A percentile compares a stretch with the other conserved stretches of the same genome.
Evolutionary conservation across 257 asterid genomes (phyloP).

Genomic region (Thymus quinquecostatus): DNA sequence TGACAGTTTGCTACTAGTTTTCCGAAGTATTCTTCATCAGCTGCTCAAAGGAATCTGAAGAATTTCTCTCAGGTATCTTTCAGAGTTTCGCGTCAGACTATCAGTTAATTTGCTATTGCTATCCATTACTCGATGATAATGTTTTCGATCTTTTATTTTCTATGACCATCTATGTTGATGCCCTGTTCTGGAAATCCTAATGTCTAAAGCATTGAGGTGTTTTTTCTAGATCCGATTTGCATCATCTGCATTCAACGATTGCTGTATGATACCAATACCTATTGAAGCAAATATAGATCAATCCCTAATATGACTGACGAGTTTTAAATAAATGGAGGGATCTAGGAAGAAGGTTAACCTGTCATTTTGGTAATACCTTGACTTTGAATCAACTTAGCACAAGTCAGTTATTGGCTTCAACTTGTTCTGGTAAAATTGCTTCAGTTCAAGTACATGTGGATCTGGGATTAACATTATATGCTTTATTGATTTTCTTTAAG

Average conservation of each 20-base stretch:
- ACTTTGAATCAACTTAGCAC: background rate
- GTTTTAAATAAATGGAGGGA: background rate
- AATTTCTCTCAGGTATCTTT: slow-evolving; percentile 71
- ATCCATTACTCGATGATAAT: background rate
- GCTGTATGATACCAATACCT: background rate
- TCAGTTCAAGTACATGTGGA: slow-evolving; percentile 1
- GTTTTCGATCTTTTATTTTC: background rate
- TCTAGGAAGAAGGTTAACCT: background rate
- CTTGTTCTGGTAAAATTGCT: background rate
- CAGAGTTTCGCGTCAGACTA: background rate
- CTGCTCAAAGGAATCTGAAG: slow-evolving; percentile 90
- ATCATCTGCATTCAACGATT: background rate
- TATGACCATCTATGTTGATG: background rate
- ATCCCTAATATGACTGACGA: slow-evolving; percentile 1
- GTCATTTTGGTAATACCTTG: background rate
- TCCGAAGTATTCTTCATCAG: slow-evolving; percentile 87
- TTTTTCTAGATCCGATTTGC: slow-evolving; percentile 4
- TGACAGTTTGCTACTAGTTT: slow-evolving; percentile 80
- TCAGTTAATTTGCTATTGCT: background rate
- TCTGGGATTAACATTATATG: background rate
- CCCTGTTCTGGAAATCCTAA: background rate
- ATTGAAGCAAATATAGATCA: slow-evolving; percentile 4
- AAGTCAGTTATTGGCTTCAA: background rate
- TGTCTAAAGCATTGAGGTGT: background rate
- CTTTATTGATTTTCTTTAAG: background rate